phyloP scores from a whole-genome alignment of 495 filamentous ascomycete species.

The Xylaria curta region DNA sequence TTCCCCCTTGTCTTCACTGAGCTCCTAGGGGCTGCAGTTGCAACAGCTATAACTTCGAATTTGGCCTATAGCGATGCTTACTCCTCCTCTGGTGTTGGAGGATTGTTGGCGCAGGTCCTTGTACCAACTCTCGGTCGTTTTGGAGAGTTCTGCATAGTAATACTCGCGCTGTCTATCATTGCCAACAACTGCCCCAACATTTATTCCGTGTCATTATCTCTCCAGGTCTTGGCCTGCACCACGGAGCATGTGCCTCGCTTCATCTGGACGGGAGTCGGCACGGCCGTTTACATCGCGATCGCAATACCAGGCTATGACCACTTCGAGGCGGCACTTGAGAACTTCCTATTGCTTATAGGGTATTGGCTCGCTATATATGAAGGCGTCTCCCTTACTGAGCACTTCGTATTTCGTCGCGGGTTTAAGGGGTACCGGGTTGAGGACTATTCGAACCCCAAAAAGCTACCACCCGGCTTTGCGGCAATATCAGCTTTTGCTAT shows the following conservation, averaged over 20 bases:
- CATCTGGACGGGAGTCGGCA: constrained; percentile 74
- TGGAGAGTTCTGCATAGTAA: constrained; percentile 81
- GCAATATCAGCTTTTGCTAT: constrained; percentile 70
- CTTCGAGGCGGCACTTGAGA: constrained; percentile 74
- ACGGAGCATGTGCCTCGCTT: constrained; percentile 77
- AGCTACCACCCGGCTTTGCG: constrained; percentile 74
- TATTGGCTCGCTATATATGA: constrained; percentile 90
- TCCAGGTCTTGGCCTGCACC: constrained; percentile 71
- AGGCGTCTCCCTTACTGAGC: constrained; percentile 72
- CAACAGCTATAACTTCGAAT: constrained; percentile 64
- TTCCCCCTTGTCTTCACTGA: constrained; percentile 77
- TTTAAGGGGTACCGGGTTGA: constrained; percentile 65
- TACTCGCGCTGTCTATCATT: constrained; percentile 80
- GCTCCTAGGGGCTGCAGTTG: constrained; percentile 78
- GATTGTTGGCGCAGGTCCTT: constrained; percentile 72
- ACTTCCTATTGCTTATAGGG: constrained; percentile 80
- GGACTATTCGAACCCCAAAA: constrained; percentile 63
- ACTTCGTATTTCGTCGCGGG: constrained; percentile 76
- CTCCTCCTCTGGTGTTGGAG: constrained; percentile 66
- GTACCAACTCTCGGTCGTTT: constrained; percentile 72
- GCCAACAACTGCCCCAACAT: constrained; percentile 91
- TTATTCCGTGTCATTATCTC: constrained; percentile 78
- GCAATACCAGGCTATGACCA: constrained; percentile 77
- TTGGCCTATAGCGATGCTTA: constrained; percentile 68
- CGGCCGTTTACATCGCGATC: constrained; percentile 74